Percentiles rank a stretch among this genome's conserved stretches.
Conservation (phyloP, 805 yeast genomes). For the Saturnispora quitensis region DNA sequence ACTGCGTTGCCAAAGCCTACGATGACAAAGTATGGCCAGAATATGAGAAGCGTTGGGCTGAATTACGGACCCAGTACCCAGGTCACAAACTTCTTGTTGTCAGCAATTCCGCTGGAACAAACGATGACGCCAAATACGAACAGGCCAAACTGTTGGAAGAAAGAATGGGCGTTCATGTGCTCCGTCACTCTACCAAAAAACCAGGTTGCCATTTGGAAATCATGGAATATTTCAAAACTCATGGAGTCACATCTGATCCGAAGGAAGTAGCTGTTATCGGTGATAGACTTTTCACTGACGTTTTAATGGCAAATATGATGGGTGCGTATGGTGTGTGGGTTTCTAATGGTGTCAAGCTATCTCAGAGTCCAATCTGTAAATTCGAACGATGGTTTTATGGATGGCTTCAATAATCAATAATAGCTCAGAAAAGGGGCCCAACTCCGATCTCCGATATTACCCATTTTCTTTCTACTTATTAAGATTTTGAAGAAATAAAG, state of each 20-base stretch:
- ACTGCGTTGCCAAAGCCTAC: slow-evolving; percentile 84
- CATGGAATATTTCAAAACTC: slow-evolving; percentile 42
- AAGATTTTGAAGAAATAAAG: not conserved
- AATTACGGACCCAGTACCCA: slow-evolving; percentile 49
- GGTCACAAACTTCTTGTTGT: slow-evolving; percentile 62
- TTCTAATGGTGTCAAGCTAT: slow-evolving; percentile 58
- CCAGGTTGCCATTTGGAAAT: slow-evolving; percentile 76
- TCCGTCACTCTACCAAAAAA: slow-evolving; percentile 66
- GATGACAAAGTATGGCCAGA: slow-evolving; percentile 73
- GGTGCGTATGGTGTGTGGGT: slow-evolving; percentile 83
- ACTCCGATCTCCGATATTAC: not conserved
- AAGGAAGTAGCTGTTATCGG: slow-evolving; percentile 79
- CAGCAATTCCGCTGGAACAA: slow-evolving; percentile 88
- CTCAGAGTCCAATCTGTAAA: slow-evolving; percentile 41
- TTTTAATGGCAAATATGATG: slow-evolving; percentile 91
- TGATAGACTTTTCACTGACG: slow-evolving; percentile 84
- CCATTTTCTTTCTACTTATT: not conserved
- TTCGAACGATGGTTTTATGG: slow-evolving; percentile 37
- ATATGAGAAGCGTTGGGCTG: slow-evolving; percentile 49
- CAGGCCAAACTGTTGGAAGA: slow-evolving; percentile 59
- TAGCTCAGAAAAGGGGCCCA: not conserved
- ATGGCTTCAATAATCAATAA: not conserved
- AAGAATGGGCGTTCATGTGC: slow-evolving; percentile 58
- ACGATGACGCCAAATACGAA: slow-evolving; percentile 50
- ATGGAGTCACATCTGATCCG: slow-evolving; percentile 39